A percentile compares a stretch with the other conserved stretches of the same genome.
Conservation (phyloP, 2,329 filamentous ascomycete genomes). For the Monilinia laxa region DNA sequence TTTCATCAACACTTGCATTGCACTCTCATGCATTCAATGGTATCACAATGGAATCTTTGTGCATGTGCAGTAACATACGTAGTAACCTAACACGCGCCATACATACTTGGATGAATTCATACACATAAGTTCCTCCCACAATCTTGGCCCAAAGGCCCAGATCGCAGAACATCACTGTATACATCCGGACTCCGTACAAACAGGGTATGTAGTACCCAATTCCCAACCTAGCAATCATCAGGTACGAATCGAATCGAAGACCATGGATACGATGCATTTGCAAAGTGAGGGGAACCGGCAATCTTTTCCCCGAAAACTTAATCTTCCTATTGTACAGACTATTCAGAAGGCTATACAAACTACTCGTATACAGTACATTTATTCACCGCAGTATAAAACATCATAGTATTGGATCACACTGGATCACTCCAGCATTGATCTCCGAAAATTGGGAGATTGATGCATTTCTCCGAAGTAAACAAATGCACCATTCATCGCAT, state of each 20-base stretch:
- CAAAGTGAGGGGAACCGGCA: background rate
- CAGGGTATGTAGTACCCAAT: background rate
- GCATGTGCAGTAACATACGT: background rate
- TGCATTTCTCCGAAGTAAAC: too few species aligned
- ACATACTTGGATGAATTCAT: background rate
- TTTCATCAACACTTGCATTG: background rate
- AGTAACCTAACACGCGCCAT: too few species aligned
- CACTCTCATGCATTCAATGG: constrained; percentile 7
- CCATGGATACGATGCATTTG: background rate
- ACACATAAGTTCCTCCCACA: background rate
- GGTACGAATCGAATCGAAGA: background rate
- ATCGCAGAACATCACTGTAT: background rate
- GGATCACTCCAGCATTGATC: too few species aligned
- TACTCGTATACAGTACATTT: too few species aligned
- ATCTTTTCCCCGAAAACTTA: constrained; percentile 4
- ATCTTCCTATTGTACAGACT: background rate
- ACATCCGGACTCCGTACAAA: background rate
- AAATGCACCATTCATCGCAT: too few species aligned
- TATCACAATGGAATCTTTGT: constrained; percentile 19
- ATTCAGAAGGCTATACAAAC: too few species aligned
- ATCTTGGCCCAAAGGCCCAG: background rate
- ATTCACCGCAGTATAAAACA: too few species aligned
- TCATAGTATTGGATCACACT: background rate
- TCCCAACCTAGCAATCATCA: background rate
- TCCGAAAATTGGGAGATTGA: too few species aligned